phyloP scores from a whole-genome alignment of 2,329 filamentous ascomycete genomes.

The Exophiala sp. region DNA sequence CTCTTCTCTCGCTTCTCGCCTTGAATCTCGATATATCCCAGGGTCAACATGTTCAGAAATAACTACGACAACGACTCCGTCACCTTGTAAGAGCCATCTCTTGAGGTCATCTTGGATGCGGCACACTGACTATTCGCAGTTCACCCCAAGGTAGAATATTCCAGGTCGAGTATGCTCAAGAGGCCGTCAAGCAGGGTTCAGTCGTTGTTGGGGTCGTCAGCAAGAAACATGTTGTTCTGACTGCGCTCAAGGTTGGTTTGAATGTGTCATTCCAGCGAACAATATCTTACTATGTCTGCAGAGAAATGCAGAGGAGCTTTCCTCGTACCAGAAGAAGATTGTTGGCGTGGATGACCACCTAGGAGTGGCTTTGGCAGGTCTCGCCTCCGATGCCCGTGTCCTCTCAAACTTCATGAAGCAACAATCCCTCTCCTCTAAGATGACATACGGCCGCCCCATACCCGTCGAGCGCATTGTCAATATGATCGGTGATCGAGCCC shows the following conservation, averaged over 20 bases:
- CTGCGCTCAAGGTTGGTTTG: conserved; percentile 79
- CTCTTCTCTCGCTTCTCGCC: background rate
- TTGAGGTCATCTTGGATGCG: conserved; percentile 3
- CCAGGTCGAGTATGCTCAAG: conserved; percentile 97
- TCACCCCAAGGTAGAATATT: conserved; percentile 99
- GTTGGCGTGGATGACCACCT: conserved; percentile 95
- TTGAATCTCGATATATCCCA: background rate
- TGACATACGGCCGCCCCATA: conserved; percentile 93
- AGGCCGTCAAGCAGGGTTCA: conserved; percentile 98
- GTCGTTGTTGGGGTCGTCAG: conserved; percentile 95
- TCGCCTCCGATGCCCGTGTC: conserved; percentile 95
- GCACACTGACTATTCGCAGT: conserved; percentile 49
- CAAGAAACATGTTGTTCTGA: conserved; percentile 96
- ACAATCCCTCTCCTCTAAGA: conserved; percentile 90
- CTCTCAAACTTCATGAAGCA: conserved; percentile 99
- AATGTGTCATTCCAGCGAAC: conserved; percentile 15
- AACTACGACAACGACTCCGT: conserved; percentile 99
- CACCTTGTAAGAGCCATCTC: conserved; percentile 71
- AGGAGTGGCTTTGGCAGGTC: conserved; percentile 90
- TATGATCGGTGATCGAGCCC: conserved; percentile 92
- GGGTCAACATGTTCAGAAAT: conserved; percentile 87
- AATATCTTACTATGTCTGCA: conserved; percentile 39
- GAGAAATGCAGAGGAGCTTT: conserved; percentile 98
- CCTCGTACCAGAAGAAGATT: conserved; percentile 99
- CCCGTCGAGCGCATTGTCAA: conserved; percentile 83